phyloP scores from a whole-genome alignment of 345 rosid genomes.

The Balakata baccata region DNA sequence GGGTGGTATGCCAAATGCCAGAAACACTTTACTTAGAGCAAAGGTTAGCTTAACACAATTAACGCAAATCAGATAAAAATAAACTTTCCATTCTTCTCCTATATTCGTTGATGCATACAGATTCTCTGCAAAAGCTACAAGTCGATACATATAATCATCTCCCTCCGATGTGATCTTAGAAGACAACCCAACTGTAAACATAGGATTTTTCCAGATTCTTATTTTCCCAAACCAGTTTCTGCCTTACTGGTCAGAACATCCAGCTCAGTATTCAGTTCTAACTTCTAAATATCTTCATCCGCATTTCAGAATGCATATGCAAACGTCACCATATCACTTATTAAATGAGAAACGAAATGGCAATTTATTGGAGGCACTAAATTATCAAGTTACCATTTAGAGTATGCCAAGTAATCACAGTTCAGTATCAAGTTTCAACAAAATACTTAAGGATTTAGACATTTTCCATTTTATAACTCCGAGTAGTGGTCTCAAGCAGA shows the following conservation, averaged over 20 bases:
- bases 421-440: background rate
- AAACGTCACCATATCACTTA: background rate
- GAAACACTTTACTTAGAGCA: background rate
- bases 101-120: background rate
- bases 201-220: background rate
- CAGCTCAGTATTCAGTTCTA: background rate
- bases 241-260: background rate
- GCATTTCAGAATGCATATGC: background rate
- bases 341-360: background rate
- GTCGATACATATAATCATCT: background rate
- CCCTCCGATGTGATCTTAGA: background rate
- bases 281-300: background rate
- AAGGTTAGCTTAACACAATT: background rate
- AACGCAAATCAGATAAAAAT: background rate
- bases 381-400: background rate
- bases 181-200: background rate
- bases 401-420: background rate
- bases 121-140: background rate
- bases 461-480: background rate
- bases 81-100: background rate
- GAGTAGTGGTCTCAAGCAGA: background rate
- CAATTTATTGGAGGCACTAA: background rate
- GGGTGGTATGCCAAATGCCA: background rate
- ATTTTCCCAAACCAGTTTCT: background rate
- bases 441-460: background rate